Evolutionary conservation across 1,139 yeast species (phyloP).

Genomic region (Hyphopichia wangnamkhiaoensis): DNA sequence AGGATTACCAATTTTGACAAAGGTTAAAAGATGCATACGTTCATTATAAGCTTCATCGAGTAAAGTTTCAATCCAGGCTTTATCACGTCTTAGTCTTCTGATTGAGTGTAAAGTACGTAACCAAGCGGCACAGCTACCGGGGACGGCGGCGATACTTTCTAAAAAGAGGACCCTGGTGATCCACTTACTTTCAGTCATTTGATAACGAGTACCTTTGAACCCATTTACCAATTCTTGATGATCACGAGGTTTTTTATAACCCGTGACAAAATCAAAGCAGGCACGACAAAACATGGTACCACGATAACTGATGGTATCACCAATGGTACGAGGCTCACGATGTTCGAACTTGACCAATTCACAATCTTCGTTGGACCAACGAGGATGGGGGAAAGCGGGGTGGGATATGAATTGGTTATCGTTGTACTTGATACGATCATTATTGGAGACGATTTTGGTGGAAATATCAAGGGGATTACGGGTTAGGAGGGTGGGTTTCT

Average conservation of each 20-base stretch:
- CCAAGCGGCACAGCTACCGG: conserved; percentile 77
- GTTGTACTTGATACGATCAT: conserved; percentile 26
- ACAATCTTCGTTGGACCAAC: conserved; percentile 48
- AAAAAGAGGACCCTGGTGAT: conserved; percentile 65
- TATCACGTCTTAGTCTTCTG: conserved; percentile 62
- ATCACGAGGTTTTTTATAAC: conserved; percentile 56
- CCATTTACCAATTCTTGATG: conserved; percentile 32
- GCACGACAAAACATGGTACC: conserved; percentile 48
- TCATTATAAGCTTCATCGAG: conserved; percentile 80
- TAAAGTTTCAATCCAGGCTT: conserved; percentile 76
- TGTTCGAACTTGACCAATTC: conserved; percentile 51
- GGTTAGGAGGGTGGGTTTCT: neutral
- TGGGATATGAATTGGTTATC: conserved; percentile 37
- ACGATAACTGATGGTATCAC: conserved; percentile 56
- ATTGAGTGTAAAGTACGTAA: conserved; percentile 65
- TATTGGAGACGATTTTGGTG: conserved; percentile 28
- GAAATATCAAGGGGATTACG: conserved; percentile 20
- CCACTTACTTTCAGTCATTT: conserved; percentile 69
- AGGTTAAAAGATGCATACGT: conserved; percentile 74
- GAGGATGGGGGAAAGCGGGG: conserved; percentile 61
- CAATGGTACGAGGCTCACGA: conserved; percentile 45
- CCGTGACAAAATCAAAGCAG: conserved; percentile 63
- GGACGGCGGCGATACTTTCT: conserved; percentile 77
- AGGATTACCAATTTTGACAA: conserved; percentile 66
- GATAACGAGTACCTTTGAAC: conserved; percentile 48